Evolutionary conservation across 108 stramenopile genomes (phyloP), one percentile per base, ranked within the genome.

Genomic region (Nitzschia sp.): DNA sequence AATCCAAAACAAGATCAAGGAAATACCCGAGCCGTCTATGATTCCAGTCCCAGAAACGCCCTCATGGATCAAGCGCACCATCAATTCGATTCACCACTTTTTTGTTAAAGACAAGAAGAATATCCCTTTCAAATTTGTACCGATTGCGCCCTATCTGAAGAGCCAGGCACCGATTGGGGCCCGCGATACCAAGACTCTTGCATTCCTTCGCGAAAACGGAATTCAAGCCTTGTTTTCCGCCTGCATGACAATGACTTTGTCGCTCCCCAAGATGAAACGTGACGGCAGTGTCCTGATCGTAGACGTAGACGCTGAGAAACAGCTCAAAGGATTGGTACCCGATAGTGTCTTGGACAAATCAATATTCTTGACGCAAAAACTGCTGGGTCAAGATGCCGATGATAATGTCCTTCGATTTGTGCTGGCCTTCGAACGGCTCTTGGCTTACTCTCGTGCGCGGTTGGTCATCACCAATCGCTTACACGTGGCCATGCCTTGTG

Each of bases 401-500:
- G 48, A 50, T n/a, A 50, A 50, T 19, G 19, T 50, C 4, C 48
- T 50, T 22, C 48, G 48, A 8, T 50, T 50, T n/a, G 48, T 50
- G 16, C 19, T 50, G 48, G 48, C 48, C 8, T 50, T 19, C 19
- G 48, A 50, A 11, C 48, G 48, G 4, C 48, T 50, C 4, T 22
- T 50, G 48, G 48, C 13, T 16, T 50, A 50, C 19, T 50, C 48
- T 4, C 48, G 48, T 19, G 65, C 65, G 36, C 36, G 38, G 6
- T 22, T 66, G 27, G 65, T 66, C 13, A 53, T 66, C 34, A 66
- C 65, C 15, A 26, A 53, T 13, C 47, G 65, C 3, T 29, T 66
- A 6, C 65, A 66, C 23, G 53, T 66, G 6, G 65, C 65, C 9
- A 25, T 66, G 26, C 65, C 65, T 15, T 27, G 36, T 35, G 65